phyloP scores from a whole-genome alignment of 169 alveolate genomes.

The Sarcocystis neurona region DNA sequence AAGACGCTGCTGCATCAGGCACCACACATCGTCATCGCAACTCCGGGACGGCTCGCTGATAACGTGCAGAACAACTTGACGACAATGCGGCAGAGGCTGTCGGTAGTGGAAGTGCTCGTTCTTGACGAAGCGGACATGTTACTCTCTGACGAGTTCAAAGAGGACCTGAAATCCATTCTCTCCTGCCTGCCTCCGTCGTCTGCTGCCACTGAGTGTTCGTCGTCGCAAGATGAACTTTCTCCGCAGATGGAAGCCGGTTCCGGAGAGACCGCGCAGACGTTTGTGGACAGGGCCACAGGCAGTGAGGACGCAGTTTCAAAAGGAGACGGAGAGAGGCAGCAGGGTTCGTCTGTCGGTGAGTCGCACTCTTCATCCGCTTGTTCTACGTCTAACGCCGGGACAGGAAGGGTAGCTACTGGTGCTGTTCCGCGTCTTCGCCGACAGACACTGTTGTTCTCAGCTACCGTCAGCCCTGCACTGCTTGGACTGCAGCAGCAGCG shows the following conservation, averaged over 20 bases:
- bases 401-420: no score
- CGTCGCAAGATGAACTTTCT: no score
- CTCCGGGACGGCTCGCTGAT: slow-evolving; percentile 96
- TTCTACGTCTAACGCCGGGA: no score
- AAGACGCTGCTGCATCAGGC: slow-evolving; percentile 71
- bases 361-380: no score
- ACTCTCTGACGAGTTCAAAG: slow-evolving; percentile 83
- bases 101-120: slow-evolving; percentile 84
- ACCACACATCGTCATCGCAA: slow-evolving; percentile 95
- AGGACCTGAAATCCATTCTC: slow-evolving; percentile 75
- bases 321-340: no score
- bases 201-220: no score
- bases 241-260: no score
- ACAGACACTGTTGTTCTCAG: slow-evolving; percentile 95
- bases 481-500: slow-evolving; percentile 83
- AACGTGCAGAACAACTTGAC: slow-evolving; percentile 59
- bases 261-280: no score
- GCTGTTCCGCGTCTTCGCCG: no score
- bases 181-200: slow-evolving; percentile 78
- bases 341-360: no score
- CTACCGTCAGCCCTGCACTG: slow-evolving; percentile 94
- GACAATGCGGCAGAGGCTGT: slow-evolving; percentile 72
- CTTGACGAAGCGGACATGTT: slow-evolving; percentile 98
- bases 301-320: no score
- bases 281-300: no score